phyloP scores from a whole-genome alignment of 148 eudicot genomes.

The Vaccinium darrowii region DNA sequence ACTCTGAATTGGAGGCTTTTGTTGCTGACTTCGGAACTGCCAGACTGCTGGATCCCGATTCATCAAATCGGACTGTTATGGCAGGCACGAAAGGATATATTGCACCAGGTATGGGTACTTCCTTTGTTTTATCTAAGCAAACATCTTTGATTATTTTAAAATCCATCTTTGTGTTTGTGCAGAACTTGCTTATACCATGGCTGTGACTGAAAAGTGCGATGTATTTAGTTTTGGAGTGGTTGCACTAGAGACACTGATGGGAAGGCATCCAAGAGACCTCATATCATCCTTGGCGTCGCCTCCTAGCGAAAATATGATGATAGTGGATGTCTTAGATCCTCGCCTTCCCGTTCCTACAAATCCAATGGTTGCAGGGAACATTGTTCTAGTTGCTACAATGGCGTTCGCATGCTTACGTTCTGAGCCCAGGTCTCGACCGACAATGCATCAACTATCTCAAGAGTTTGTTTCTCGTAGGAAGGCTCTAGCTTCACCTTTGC shows the following conservation, averaged over 20 bases:
- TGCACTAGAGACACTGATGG: neutral
- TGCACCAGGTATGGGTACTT: neutral
- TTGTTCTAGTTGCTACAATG: slow-evolving; percentile 8
- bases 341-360: slow-evolving; percentile 3
- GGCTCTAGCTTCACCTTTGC: neutral
- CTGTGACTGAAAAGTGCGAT: neutral
- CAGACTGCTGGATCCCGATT: neutral
- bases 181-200: slow-evolving; percentile 2
- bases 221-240: slow-evolving; percentile 20
- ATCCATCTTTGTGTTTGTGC: neutral
- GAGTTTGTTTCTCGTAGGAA: neutral
- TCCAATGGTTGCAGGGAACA: neutral
- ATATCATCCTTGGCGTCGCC: neutral
- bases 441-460: slow-evolving; percentile 10
- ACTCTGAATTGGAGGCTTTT: neutral
- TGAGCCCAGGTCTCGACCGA: slow-evolving; percentile 10
- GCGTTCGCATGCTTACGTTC: neutral
- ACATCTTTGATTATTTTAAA: neutral
- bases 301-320: neutral
- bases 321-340: slow-evolving; percentile 7
- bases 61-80: neutral
- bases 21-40: neutral
- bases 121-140: neutral
- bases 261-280: slow-evolving; percentile 22
- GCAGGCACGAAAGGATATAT: neutral